A percentile compares a stretch with the other conserved stretches of the same genome.
phyloP scores from a whole-genome alignment of 768 basidiomycete genomes.

The Amanita pallidorosea region DNA sequence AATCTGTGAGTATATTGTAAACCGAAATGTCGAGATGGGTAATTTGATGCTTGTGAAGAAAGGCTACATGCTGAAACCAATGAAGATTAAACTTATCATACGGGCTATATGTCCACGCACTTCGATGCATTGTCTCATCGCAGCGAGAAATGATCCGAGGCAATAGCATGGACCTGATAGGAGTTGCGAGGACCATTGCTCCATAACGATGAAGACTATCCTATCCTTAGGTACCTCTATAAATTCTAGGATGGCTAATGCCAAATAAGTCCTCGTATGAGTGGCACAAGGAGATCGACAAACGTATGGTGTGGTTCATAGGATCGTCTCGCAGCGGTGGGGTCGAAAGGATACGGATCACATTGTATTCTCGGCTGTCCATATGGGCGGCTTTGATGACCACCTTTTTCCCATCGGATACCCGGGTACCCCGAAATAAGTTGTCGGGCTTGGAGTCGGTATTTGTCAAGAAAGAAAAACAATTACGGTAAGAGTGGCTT shows the following conservation, averaged over 20 bases:
- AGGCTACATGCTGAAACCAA: conserved; percentile 45
- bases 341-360: conserved; percentile 45
- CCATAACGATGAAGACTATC: conserved; percentile 67
- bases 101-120: conserved; percentile 19
- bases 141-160: conserved; percentile 40
- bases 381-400: conserved; percentile 62
- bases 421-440: conserved; percentile 56
- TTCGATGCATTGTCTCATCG: conserved; percentile 60
- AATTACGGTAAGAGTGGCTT: background rate
- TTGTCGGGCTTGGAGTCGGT: conserved; percentile 47
- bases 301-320: conserved; percentile 73
- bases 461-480: conserved; percentile 3
- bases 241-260: conserved; percentile 53
- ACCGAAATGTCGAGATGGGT: conserved; percentile 68
- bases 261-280: background rate
- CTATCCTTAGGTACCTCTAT: conserved; percentile 41
- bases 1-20: conserved; percentile 59
- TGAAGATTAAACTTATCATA: background rate
- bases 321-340: conserved; percentile 43
- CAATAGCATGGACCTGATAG: conserved; percentile 40
- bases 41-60: conserved; percentile 58
- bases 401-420: conserved; percentile 38
- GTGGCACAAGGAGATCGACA: conserved; percentile 17
- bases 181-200: conserved; percentile 65
- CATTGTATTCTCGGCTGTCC: conserved; percentile 50